These are phyloP conservation scores for Solanum etuberosum DNA, from an alignment of 257 asterid species.

Conservation along the genomic window DNA sequence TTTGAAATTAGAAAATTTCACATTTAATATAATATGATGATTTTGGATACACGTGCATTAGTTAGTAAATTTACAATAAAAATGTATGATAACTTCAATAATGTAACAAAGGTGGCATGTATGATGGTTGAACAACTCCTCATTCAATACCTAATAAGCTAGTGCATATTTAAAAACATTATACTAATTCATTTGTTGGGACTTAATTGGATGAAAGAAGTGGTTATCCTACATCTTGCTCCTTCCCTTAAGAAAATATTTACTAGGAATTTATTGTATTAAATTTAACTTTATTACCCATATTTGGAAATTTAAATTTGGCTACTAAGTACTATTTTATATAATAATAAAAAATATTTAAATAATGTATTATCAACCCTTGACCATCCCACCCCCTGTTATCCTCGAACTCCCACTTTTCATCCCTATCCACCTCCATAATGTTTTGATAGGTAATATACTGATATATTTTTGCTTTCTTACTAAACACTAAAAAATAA, in stretches of 20 bases:
- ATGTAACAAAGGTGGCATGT: neutral
- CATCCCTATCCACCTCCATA: neutral
- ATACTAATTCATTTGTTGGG: neutral
- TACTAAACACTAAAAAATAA: too few species aligned
- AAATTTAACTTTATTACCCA: too few species aligned
- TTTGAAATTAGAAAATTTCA: too few species aligned
- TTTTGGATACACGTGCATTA: too few species aligned
- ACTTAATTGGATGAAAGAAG: neutral
- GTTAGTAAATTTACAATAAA: too few species aligned
- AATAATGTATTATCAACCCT: neutral
- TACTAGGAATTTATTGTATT: too few species aligned
- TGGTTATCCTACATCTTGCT: neutral
- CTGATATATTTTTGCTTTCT: too few species aligned
- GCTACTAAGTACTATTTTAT: too few species aligned
- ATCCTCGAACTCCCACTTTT: neutral
- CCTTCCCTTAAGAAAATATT: neutral
- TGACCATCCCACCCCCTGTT: neutral
- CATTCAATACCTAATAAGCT: neutral
- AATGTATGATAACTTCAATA: too few species aligned
- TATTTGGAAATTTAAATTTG: too few species aligned
- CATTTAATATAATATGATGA: too few species aligned
- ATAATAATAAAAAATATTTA: too few species aligned
- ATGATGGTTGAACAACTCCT: neutral
- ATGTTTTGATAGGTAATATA: neutral
- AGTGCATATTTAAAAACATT: neutral